These are phyloP conservation scores for Thuja plicata DNA, from an alignment of 83 land plant species.

Conservation along the genomic window DNA sequence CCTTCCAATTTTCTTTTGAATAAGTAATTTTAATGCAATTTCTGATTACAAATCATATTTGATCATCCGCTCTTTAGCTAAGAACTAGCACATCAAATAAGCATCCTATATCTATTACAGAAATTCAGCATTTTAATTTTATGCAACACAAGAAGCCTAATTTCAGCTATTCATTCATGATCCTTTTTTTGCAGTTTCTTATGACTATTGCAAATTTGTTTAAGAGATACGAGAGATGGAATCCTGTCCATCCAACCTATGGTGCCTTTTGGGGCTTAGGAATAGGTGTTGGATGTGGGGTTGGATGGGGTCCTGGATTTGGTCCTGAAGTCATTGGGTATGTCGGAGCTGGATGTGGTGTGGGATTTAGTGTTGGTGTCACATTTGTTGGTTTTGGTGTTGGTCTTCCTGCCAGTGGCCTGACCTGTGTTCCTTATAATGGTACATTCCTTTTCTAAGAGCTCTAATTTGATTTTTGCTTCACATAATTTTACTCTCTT, in stretches of 20 bases:
- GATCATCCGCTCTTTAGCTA: not conserved
- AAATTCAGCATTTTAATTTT: not conserved
- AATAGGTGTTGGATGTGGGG: slow-evolving; percentile 90
- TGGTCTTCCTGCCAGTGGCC: slow-evolving; percentile 79
- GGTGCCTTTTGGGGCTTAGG: slow-evolving; percentile 99
- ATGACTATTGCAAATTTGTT: slow-evolving; percentile 82
- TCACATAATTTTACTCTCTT: not conserved
- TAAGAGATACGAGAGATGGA: slow-evolving; percentile 89
- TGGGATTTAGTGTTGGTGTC: slow-evolving; percentile 86
- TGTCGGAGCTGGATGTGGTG: slow-evolving; percentile 95
- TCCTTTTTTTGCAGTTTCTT: slow-evolving; percentile 24
- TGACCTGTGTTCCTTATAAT: slow-evolving; percentile 53
- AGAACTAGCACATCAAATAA: not conserved
- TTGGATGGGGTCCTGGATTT: slow-evolving; percentile 99
- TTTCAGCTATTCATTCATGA: not conserved
- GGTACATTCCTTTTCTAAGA: slow-evolving; percentile 33
- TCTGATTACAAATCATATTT: not conserved
- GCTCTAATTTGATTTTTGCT: not conserved
- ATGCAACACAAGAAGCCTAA: not conserved
- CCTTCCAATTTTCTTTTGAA: not conserved
- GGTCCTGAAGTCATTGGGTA: slow-evolving; percentile 96
- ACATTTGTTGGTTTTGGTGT: slow-evolving; percentile 88
- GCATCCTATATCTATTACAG: not conserved
- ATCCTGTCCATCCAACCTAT: slow-evolving; percentile 93
- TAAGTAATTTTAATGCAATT: not conserved